Conservation (phyloP, 129 eudicot species). For the Pseudognaphalium luteoalbum region DNA sequence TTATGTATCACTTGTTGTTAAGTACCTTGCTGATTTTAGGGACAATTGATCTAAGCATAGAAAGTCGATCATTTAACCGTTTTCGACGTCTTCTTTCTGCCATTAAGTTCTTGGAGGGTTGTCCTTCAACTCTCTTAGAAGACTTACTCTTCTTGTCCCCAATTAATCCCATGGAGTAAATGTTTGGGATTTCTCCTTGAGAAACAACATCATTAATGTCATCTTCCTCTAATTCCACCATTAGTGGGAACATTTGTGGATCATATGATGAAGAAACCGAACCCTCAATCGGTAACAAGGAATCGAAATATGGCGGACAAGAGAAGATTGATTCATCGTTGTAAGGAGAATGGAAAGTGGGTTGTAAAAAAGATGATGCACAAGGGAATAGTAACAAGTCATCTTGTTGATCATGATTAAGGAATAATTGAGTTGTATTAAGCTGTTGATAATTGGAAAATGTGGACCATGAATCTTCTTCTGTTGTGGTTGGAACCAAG, state of each 20-base stretch:
- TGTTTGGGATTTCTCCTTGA: conserved; percentile 24
- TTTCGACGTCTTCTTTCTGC: conserved; percentile 80
- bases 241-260: conserved; percentile 31
- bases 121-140: conserved; percentile 52
- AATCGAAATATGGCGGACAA: conserved; percentile 25
- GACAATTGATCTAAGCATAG: conserved; percentile 82
- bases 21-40: conserved; percentile 85
- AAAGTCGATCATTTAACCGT: conserved; percentile 73
- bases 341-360: conserved; percentile 37
- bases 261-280: conserved; percentile 40
- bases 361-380: conserved; percentile 35
- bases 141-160: conserved; percentile 43
- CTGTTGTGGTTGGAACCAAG: conserved; percentile 42
- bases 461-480: conserved; percentile 29
- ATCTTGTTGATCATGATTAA: conserved; percentile 22
- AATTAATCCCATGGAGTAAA: conserved; percentile 31
- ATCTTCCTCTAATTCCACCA: conserved; percentile 29
- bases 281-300: conserved; percentile 6
- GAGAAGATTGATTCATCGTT: conserved; percentile 43
- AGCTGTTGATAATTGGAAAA: conserved; percentile 35
- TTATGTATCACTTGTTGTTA: background rate
- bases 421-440: conserved; percentile 19
- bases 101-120: conserved; percentile 84
- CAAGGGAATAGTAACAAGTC: conserved; percentile 25
- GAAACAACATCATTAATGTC: conserved; percentile 20